Base-by-base conservation (phyloP, 1,139 yeast species). In the Geotrichum cucujoidarum region DNA sequence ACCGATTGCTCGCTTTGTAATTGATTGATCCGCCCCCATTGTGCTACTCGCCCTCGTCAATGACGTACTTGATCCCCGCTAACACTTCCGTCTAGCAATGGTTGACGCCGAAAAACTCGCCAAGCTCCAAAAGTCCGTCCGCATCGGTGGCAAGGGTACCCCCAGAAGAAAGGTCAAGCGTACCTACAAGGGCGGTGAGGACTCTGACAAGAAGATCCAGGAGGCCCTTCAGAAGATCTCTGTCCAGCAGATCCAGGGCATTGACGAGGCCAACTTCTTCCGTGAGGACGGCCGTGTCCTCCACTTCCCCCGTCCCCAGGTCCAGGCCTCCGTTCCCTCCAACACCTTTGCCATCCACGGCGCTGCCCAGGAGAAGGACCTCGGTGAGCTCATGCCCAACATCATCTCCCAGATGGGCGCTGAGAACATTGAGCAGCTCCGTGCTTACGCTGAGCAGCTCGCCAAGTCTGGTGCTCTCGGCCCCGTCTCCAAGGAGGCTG, bases 191-290 rank as follows among this genome's bases (percentile, higher is more conserved):
- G 60, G 71, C 68, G 80, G 83, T 70, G 84, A 78, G 66, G 92
- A 83, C 68, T 88, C 81, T 63, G 96, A 89, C 76, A 77, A 90
- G 73, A 88, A 89, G 74, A 78, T 92, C 72, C 92, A 88, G 73
- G 87, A 83, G 61, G 81, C 95, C 62, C 78, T 92, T 71, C 85
- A 83, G 70, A 90, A 90, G 76, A 76, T 92, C 70, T 83, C 86
- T 72, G 95, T 92, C 60, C 87, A 84, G 71, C 84, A 89, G 64
- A 76, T 92, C 62, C 90, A 84, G 60, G 88, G 85, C 64, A 83
- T 92, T 62, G 95, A 88, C 69, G 97, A 90, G 76, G 97, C 95
- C 68, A 92, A 90, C 81, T 87, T 92, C 78, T 90, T 92, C 84
- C 85, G 77, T 73, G 95, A 89, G 59, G 96, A 90, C 71, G 97